Conservation (phyloP, 2,329 filamentous ascomycete species). For the Penicillium sp. region DNA sequence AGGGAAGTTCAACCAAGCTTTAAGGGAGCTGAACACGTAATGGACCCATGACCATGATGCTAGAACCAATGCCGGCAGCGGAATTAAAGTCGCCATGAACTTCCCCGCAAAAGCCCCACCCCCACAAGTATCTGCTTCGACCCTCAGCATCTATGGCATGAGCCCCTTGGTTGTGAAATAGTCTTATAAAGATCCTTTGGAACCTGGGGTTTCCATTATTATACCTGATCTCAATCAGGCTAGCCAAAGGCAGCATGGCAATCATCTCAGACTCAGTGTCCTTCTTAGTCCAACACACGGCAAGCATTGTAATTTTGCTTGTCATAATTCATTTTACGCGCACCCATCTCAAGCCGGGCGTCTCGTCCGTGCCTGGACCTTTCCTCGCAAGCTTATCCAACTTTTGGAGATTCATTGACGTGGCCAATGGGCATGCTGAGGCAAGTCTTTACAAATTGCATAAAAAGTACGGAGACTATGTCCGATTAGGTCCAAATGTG, state of each 20-base stretch:
- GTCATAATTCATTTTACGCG: not conserved
- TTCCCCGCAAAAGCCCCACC: not conserved
- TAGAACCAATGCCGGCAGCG: not conserved
- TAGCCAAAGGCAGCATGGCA: not conserved
- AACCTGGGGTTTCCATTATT: not conserved
- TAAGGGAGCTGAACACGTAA: too few relatives aligned
- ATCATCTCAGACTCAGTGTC: not conserved
- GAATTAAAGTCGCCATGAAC: not conserved
- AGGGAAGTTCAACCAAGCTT: not conserved
- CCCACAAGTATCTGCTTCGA: not conserved
- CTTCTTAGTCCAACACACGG: not conserved
- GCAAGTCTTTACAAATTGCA: slow-evolving; percentile 16
- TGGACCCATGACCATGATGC: too few relatives aligned
- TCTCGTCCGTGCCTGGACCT: slow-evolving; percentile 7
- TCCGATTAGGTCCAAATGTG: slow-evolving; percentile 22
- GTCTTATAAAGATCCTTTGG: not conserved
- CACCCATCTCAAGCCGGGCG: not conserved
- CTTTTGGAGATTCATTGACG: slow-evolving; percentile 18
- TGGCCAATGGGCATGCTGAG: slow-evolving; percentile 16
- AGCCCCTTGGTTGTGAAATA: not conserved
- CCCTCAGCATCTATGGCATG: not conserved
- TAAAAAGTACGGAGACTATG: slow-evolving; percentile 20
- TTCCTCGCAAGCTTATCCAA: slow-evolving; percentile 15
- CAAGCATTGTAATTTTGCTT: not conserved
- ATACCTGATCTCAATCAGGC: not conserved